These are phyloP conservation scores for Pontederia paniculata DNA, from an alignment of 176 grass and related monocot species.

Conservation along the genomic window DNA sequence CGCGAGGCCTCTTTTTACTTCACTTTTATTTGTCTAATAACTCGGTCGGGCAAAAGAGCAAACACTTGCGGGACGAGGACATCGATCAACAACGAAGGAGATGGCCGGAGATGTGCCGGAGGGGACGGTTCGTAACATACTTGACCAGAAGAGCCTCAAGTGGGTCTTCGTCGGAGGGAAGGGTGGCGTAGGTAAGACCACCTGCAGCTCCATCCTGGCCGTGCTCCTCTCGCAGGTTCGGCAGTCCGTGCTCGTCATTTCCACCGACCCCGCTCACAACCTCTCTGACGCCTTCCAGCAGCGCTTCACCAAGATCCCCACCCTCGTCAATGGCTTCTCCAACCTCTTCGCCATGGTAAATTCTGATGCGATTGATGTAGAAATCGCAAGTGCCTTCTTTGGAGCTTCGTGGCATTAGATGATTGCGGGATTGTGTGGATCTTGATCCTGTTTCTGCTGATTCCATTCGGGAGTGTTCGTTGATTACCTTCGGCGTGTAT, in stretches of 20 bases:
- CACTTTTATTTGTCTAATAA: no score
- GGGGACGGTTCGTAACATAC: constrained; percentile 68
- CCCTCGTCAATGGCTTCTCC: constrained; percentile 85
- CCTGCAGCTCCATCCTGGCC: constrained; percentile 91
- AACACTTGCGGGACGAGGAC: constrained; percentile 5
- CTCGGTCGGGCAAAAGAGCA: no score
- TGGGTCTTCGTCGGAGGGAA: constrained; percentile 99
- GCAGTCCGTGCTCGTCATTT: constrained; percentile 91
- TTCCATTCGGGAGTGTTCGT: no score
- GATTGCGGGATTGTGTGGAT: no score
- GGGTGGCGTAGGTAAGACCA: constrained; percentile 98
- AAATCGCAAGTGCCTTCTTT: no score
- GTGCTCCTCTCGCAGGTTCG: constrained; percentile 76
- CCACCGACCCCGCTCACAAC: constrained; percentile 98
- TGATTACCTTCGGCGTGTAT: no score
- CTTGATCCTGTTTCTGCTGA: no score
- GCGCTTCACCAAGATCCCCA: constrained; percentile 99
- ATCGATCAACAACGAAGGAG: constrained; percentile 22
- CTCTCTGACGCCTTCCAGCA: constrained; percentile 99
- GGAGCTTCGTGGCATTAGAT: no score
- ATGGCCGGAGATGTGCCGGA: constrained; percentile 47
- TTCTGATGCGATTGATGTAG: no score
- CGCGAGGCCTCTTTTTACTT: no score
- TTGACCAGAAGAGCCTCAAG: constrained; percentile 85
- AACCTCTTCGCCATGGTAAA: constrained; percentile 96